A percentile compares a stretch with the other conserved stretches of the same genome.
Evolutionary conservation across 2,329 filamentous ascomycete species (phyloP).

Genomic region (Colletotrichum sp.): DNA sequence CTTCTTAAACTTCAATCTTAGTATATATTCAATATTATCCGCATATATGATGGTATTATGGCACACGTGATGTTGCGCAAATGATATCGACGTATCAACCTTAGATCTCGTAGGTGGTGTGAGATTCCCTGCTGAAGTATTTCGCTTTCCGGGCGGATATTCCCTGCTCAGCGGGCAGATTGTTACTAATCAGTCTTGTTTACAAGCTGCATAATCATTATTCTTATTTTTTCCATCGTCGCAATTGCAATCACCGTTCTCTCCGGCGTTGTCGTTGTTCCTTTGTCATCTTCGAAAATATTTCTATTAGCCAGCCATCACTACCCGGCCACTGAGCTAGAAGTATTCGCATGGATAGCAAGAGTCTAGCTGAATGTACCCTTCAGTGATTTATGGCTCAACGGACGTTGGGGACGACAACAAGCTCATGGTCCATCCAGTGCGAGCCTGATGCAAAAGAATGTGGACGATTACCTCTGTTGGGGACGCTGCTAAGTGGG

Average conservation of each 20-base stretch:
- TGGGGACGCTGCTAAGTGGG: not conserved
- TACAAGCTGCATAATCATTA: too few species aligned
- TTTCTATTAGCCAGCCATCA: too few species aligned
- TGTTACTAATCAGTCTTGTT: too few species aligned
- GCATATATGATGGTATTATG: not conserved
- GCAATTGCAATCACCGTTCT: too few species aligned
- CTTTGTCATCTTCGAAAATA: too few species aligned
- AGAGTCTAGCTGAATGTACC: not conserved
- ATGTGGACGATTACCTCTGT: not conserved
- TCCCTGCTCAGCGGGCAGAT: too few species aligned
- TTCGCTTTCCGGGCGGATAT: too few species aligned
- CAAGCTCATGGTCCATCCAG: not conserved
- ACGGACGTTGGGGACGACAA: not conserved
- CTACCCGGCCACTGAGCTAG: too few species aligned
- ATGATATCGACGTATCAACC: not conserved
- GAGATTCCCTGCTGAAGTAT: not conserved
- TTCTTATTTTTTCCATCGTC: too few species aligned
- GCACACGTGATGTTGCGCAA: not conserved
- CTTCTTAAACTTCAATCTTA: not conserved
- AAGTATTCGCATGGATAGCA: not conserved
- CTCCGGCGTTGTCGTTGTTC: too few species aligned
- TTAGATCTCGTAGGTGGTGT: accelerated
- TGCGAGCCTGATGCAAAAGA: not conserved
- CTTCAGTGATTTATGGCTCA: accelerated
- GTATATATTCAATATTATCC: not conserved